Percentiles rank a stretch among this genome's conserved stretches.
Conservation (phyloP, 2,329 filamentous ascomycete species). For the Anisogramma anomala region DNA sequence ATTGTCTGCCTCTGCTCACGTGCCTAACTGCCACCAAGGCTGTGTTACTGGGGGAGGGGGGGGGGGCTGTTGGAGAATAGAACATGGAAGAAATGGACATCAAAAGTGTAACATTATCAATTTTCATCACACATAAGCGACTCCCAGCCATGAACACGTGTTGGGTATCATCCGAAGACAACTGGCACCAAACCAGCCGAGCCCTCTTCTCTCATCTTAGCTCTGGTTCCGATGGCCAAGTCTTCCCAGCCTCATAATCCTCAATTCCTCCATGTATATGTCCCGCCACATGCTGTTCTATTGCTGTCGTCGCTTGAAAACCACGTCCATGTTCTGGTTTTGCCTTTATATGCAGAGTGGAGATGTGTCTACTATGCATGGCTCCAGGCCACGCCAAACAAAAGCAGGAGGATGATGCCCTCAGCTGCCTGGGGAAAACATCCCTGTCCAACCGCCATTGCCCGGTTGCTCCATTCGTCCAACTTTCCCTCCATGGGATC, state of each 20-base stretch:
- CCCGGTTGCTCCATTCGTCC: not conserved
- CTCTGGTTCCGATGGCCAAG: too few relatives aligned
- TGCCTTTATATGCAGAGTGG: constrained; percentile 34
- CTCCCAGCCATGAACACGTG: not conserved
- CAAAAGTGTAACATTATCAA: not conserved
- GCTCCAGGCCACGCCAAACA: constrained; percentile 11
- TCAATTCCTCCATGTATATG: not conserved
- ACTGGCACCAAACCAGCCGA: too few relatives aligned
- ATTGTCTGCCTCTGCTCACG: too few relatives aligned
- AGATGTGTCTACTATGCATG: constrained; percentile 34
- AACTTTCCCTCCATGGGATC: constrained; percentile 1
- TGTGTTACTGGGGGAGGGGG: too few relatives aligned
- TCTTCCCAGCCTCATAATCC: not conserved
- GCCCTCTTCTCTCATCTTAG: too few relatives aligned
- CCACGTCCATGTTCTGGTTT: constrained; percentile 11
- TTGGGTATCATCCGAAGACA: not conserved
- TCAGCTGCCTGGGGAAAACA: constrained; percentile 6
- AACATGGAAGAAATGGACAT: too few relatives aligned
- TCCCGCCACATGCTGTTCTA: not conserved
- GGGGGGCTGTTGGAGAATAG: too few relatives aligned
- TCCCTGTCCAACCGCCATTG: not conserved
- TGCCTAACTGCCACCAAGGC: too few relatives aligned
- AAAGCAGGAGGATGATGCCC: constrained; percentile 11
- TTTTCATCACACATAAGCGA: not conserved
- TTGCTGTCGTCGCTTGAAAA: constrained; percentile 1